A percentile compares a stretch with the other conserved stretches of the same genome.
Evolutionary conservation across 805 yeast genomes (phyloP).

Genomic region (Sugiyamaella valdiviana): DNA sequence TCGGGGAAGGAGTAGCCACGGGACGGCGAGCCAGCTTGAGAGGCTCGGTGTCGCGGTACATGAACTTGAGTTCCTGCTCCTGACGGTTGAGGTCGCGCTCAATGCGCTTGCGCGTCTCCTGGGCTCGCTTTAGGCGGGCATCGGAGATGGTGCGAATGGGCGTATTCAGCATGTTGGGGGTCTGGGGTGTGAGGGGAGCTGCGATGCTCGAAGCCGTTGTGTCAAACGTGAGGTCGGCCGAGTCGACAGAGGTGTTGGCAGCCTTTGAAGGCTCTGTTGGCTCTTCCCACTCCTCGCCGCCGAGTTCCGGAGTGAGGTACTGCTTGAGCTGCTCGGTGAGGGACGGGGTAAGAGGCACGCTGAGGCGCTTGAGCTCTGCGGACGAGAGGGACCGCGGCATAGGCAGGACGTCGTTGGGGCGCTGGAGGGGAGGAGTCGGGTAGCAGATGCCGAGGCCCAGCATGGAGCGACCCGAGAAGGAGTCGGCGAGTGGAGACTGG

Average conservation of each 20-base stretch:
- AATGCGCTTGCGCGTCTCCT: constrained; percentile 4
- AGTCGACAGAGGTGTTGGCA: neutral
- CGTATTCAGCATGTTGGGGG: neutral
- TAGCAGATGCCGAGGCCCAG: constrained; percentile 4
- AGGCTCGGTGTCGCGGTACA: neutral
- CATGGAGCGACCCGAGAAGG: neutral
- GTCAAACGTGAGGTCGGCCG: neutral
- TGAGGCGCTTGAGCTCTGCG: constrained; percentile 1
- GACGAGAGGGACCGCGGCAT: neutral
- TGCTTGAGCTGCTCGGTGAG: constrained; percentile 15
- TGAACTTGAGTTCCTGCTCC: constrained; percentile 2
- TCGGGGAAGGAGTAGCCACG: neutral
- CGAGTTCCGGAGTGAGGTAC: constrained; percentile 8
- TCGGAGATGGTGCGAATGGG: neutral
- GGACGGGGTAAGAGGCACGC: constrained; percentile 10
- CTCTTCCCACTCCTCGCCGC: neutral
- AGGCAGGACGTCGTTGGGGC: constrained; percentile 1
- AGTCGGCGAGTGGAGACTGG: neutral
- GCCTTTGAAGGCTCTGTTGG: neutral
- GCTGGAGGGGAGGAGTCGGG: neutral
- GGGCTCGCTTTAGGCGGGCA: constrained; percentile 3
- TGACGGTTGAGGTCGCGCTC: constrained; percentile 4
- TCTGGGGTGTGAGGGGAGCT: neutral
- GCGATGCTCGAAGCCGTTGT: too few relatives aligned
- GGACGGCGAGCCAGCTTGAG: neutral